Evolutionary conservation across 2,329 filamentous ascomycete species (phyloP).

Genomic region (Trichoderma hamatum): DNA sequence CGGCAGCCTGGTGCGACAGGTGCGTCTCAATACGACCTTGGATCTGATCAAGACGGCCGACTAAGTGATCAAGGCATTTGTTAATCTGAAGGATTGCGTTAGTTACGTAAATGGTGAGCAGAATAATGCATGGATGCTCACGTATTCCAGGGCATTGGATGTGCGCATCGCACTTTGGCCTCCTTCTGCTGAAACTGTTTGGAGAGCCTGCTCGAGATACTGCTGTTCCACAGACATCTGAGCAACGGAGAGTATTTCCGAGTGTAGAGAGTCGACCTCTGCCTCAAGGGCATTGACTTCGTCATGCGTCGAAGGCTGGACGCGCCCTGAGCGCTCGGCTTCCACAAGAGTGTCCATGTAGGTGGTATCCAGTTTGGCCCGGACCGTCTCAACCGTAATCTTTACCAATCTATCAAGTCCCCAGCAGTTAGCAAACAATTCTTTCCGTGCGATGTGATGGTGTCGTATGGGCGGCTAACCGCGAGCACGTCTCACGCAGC

Average conservation of each 20-base stretch:
- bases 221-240: conserved; percentile 73
- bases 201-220: conserved; percentile 63
- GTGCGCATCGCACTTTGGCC: conserved; percentile 50
- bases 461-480: conserved; percentile 38
- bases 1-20: conserved; percentile 50
- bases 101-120: not conserved
- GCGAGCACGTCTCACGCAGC: conserved; percentile 62
- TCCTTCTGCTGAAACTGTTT: conserved; percentile 48
- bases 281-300: conserved; percentile 59
- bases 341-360: conserved; percentile 53
- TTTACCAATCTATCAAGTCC: conserved; percentile 55
- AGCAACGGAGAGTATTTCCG: conserved; percentile 69
- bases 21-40: conserved; percentile 47
- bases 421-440: conserved; percentile 26
- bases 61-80: conserved; percentile 55
- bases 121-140: conserved; percentile 38
- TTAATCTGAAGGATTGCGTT: conserved; percentile 46
- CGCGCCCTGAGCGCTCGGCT: conserved; percentile 36
- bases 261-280: conserved; percentile 69
- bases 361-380: conserved; percentile 58
- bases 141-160: conserved; percentile 54
- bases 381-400: conserved; percentile 57
- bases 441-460: not conserved
- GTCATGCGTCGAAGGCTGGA: conserved; percentile 36
- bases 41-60: conserved; percentile 50